Evolutionary conservation across 257 asterid species (phyloP).

Genomic region (Rhazya stricta): DNA sequence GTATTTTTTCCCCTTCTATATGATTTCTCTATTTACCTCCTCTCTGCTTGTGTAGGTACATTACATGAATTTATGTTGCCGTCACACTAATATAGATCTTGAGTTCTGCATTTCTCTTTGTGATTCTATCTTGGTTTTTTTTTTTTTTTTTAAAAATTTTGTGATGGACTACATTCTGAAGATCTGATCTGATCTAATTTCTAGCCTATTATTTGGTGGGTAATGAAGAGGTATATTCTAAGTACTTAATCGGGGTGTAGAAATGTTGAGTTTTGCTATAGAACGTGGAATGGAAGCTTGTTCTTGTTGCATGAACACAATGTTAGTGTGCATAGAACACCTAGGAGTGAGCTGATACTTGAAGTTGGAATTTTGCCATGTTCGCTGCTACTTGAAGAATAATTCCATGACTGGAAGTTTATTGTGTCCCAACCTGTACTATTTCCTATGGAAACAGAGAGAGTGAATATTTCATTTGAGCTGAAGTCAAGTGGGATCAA

Average conservation of each 20-base stretch:
- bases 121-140: background rate
- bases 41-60: background rate
- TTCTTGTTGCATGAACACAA: background rate
- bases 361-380: background rate
- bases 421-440: background rate
- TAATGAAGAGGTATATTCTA: background rate
- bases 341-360: background rate
- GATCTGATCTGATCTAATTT: background rate
- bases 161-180: background rate
- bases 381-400: background rate
- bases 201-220: background rate
- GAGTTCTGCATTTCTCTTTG: background rate
- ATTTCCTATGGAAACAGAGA: background rate
- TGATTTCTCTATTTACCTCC: background rate
- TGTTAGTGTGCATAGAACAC: background rate
- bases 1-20: background rate
- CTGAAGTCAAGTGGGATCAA: background rate
- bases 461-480: background rate
- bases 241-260: background rate
- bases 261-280: background rate
- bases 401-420: background rate
- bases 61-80: background rate
- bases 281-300: background rate
- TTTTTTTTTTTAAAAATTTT: background rate
- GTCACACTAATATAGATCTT: background rate